Evolutionary conservation across 345 rosid genomes (phyloP).

Genomic region (thale cress (Arabidopsis thaliana)): DNA sequence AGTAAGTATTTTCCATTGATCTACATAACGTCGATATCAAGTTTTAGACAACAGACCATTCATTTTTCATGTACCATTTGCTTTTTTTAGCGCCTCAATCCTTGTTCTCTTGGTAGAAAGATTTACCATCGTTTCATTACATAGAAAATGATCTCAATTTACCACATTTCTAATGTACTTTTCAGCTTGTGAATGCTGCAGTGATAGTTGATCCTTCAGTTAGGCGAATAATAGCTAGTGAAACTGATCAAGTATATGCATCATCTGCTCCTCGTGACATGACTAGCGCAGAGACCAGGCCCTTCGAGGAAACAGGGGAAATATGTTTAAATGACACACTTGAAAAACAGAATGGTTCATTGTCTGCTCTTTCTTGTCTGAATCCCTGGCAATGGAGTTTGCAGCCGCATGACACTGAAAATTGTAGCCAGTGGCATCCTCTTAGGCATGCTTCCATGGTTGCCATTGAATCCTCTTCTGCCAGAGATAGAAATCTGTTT

Average conservation of each 20-base stretch:
- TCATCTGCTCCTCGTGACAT: constrained; percentile 39
- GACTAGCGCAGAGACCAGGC: constrained; percentile 25
- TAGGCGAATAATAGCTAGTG: constrained; percentile 62
- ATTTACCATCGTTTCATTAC: constrained; percentile 5
- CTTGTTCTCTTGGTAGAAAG: not conserved
- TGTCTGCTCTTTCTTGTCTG: constrained; percentile 60
- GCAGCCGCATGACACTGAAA: constrained; percentile 36
- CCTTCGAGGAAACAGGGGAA: constrained; percentile 16
- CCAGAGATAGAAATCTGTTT: constrained; percentile 71
- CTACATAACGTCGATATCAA: not conserved
- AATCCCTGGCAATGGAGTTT: constrained; percentile 75
- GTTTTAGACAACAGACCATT: constrained; percentile 14
- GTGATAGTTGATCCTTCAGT: constrained; percentile 76
- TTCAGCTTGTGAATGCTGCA: constrained; percentile 82
- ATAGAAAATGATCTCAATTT: not conserved
- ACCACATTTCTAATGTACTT: constrained; percentile 20
- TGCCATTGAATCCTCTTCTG: constrained; percentile 85
- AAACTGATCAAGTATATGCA: constrained; percentile 61
- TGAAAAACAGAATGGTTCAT: constrained; percentile 35
- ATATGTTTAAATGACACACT: constrained; percentile 38
- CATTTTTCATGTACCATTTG: not conserved
- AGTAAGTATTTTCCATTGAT: constrained; percentile 47
- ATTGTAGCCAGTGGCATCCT: constrained; percentile 65
- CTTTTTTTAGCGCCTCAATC: not conserved
- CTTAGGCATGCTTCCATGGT: constrained; percentile 79